Percentiles rank a stretch among this genome's conserved stretches.
Conservation (phyloP, 2,329 filamentous ascomycete genomes). For the Fusarium napiforme region DNA sequence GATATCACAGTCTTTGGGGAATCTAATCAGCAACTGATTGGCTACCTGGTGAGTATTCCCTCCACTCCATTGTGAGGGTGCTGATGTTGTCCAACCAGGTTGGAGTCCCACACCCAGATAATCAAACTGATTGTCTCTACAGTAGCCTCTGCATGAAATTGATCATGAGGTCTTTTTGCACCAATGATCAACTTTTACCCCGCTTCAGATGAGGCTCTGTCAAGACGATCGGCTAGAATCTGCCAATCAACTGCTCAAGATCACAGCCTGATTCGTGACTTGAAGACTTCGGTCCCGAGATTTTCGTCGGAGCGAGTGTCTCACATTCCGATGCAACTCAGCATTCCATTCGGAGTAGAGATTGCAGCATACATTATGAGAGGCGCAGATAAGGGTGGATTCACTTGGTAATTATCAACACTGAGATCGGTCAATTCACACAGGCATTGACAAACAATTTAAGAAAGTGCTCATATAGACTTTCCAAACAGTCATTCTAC, state of each 20-base stretch:
- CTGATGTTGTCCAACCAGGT: background rate
- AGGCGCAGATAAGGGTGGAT: background rate
- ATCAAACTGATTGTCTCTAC: background rate
- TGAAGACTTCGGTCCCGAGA: background rate
- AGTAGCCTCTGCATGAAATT: background rate
- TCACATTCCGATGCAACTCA: rapidly evolving
- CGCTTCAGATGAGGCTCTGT: background rate
- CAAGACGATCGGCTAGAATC: background rate
- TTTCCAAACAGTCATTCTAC: background rate
- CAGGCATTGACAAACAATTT: background rate
- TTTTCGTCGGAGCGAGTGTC: no score
- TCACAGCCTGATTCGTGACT: background rate
- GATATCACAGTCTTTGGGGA: background rate
- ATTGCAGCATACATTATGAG: no score
- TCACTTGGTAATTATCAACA: background rate
- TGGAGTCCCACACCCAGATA: background rate
- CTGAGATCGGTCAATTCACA: background rate
- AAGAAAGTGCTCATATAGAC: background rate
- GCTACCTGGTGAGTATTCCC: no score
- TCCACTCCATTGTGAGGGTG: no score
- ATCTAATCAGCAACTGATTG: rapidly evolving
- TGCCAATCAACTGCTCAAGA: background rate
- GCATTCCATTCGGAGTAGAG: background rate
- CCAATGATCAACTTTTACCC: background rate
- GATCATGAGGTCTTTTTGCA: background rate